phyloP scores from a whole-genome alignment of 2,329 filamentous ascomycete species.

The Cladorrhinum sp. region DNA sequence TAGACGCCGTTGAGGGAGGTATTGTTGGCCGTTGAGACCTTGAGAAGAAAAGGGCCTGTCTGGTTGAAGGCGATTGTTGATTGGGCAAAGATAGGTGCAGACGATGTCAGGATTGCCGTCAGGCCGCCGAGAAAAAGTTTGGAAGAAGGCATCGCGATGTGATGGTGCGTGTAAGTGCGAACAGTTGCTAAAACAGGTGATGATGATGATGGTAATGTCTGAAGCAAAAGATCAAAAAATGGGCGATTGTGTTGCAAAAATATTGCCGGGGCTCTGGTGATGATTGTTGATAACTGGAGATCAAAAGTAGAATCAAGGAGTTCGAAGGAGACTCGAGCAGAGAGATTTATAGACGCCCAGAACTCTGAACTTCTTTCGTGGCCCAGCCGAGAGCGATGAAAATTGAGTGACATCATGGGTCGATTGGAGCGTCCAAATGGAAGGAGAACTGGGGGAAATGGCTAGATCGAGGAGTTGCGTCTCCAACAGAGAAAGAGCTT shows the following conservation, averaged over 20 bases:
- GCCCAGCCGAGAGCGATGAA: not conserved
- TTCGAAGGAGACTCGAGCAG: not conserved
- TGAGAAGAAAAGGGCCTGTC: constrained; percentile 4
- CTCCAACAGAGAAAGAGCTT: not conserved
- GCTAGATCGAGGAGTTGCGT: not conserved
- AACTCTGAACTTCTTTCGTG: not conserved
- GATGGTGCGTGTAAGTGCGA: not conserved
- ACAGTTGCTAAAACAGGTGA: not conserved
- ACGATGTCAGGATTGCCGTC: not conserved
- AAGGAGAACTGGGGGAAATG: not conserved
- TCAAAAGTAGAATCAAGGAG: not conserved
- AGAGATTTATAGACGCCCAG: not conserved
- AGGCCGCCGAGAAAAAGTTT: constrained; percentile 4
- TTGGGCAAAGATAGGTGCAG: not conserved
- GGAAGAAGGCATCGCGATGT: constrained; percentile 6
- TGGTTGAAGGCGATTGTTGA: not conserved
- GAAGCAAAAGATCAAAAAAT: constrained; percentile 3
- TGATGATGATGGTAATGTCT: constrained; percentile 7
- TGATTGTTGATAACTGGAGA: constrained; percentile 2
- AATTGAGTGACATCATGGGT: not conserved
- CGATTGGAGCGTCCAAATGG: not conserved
- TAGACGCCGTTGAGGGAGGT: not conserved
- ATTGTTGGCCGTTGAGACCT: not conserved
- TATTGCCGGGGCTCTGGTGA: constrained; percentile 3
- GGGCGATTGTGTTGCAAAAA: not conserved